Conservation (phyloP, 176 grass and related monocot genomes). For the Themeda triandra region DNA sequence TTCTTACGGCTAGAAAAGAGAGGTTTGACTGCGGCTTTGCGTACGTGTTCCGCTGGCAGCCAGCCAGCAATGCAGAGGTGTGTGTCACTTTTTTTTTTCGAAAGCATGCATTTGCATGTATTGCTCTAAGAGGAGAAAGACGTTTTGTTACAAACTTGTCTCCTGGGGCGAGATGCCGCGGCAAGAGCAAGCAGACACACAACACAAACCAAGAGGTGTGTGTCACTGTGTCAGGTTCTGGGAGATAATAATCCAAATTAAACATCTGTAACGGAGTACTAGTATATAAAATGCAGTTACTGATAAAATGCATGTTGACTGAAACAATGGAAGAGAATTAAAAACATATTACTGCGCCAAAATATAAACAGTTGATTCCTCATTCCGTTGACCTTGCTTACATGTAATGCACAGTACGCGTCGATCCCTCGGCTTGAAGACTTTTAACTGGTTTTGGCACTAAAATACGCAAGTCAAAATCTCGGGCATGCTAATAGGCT, state of each 20-base stretch:
- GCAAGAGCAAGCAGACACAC: no score
- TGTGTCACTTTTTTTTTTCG: no score
- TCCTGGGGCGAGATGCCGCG: no score
- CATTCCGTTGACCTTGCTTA: background rate
- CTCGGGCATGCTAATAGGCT: background rate
- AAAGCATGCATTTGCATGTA: no score
- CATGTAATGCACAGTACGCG: background rate
- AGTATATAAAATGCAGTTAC: background rate
- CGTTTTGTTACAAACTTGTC: no score
- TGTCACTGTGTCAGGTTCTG: no score
- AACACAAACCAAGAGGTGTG: no score
- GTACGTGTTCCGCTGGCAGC: background rate
- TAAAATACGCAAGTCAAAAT: conserved; percentile 15
- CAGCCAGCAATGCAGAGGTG: background rate
- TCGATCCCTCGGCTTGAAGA: background rate
- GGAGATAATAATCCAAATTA: background rate
- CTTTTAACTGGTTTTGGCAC: background rate
- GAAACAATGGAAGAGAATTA: background rate
- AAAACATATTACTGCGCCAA: background rate
- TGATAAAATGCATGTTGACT: background rate
- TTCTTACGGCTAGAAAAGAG: background rate
- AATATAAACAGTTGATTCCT: background rate
- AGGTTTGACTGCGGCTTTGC: background rate
- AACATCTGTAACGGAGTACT: background rate
- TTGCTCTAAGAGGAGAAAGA: no score